A percentile compares a stretch with the other conserved stretches of the same genome.
Evolutionary conservation across 768 basidiomycete genomes (phyloP).

Genomic region (Tylopilus sp.): DNA sequence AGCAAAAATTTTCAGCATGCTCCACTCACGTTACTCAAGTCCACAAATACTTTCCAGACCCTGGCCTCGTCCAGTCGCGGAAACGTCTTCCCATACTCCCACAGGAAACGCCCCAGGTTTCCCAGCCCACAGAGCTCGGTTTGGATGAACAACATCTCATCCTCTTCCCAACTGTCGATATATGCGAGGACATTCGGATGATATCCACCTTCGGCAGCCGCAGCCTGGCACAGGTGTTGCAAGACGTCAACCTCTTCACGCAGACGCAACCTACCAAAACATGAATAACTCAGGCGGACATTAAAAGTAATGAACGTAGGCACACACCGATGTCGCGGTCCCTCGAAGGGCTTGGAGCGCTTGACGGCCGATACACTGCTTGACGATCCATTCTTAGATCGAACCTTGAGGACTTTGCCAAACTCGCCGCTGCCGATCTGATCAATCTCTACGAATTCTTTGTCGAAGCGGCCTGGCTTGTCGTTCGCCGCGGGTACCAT

Average conservation of each 20-base stretch:
- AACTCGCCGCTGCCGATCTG: slow-evolving; percentile 91
- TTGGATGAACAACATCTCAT: slow-evolving; percentile 82
- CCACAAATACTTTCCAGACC: slow-evolving; percentile 94
- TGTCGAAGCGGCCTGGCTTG: slow-evolving; percentile 67
- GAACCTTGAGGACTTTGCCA: slow-evolving; percentile 86
- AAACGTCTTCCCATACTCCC: slow-evolving; percentile 84
- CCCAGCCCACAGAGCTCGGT: slow-evolving; percentile 94
- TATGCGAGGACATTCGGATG: slow-evolving; percentile 87
- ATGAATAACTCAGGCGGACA: slow-evolving; percentile 18
- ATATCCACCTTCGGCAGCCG: slow-evolving; percentile 20
- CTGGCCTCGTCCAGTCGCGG: slow-evolving; percentile 86
- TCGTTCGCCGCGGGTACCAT: slow-evolving; percentile 41
- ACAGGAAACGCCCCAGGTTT: slow-evolving; percentile 86
- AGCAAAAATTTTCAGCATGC: background rate
- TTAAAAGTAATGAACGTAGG: slow-evolving; percentile 10
- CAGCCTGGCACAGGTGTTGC: slow-evolving; percentile 59
- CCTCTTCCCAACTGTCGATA: slow-evolving; percentile 95
- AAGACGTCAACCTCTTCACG: slow-evolving; percentile 94
- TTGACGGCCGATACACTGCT: slow-evolving; percentile 79
- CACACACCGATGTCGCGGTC: slow-evolving; percentile 81
- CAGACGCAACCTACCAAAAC: slow-evolving; percentile 60
- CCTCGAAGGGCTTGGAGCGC: slow-evolving; percentile 90
- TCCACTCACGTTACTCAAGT: slow-evolving; percentile 78
- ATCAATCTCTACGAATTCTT: slow-evolving; percentile 75
- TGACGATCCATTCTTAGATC: slow-evolving; percentile 55